phyloP scores from a whole-genome alignment of 148 eudicot genomes.

The Bassia scoparia region DNA sequence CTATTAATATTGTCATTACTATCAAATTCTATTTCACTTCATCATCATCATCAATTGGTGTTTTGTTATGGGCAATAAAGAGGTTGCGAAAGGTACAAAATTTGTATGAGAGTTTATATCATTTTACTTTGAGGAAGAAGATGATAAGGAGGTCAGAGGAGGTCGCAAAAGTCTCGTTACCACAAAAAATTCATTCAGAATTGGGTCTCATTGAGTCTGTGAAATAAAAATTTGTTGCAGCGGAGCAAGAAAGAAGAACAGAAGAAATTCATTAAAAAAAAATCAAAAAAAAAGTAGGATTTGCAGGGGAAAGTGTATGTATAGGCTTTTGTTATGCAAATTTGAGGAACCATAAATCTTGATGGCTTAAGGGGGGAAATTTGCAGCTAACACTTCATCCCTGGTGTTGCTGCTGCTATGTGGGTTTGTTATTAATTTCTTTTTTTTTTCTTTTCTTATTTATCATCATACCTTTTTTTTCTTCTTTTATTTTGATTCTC shows the following conservation, averaged over 20 bases:
- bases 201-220: slow-evolving; percentile 28
- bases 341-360: slow-evolving; percentile 33
- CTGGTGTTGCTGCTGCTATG: slow-evolving; percentile 38
- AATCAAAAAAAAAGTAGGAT: slow-evolving; percentile 33
- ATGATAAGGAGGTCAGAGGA: slow-evolving; percentile 8
- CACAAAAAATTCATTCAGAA: slow-evolving; percentile 25
- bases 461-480: slow-evolving; percentile 37
- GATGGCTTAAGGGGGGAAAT: slow-evolving; percentile 17
- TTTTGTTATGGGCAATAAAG: slow-evolving; percentile 20
- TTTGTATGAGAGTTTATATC: neutral
- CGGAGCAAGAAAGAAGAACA: slow-evolving; percentile 6
- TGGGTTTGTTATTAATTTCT: slow-evolving; percentile 40
- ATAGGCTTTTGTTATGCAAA: slow-evolving; percentile 32
- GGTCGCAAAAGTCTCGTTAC: slow-evolving; percentile 28
- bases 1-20: neutral
- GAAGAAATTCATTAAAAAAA: slow-evolving; percentile 24
- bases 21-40: neutral
- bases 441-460: slow-evolving; percentile 14
- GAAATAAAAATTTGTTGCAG: slow-evolving; percentile 26
- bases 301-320: slow-evolving; percentile 59
- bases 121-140: neutral
- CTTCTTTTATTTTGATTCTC: slow-evolving; percentile 28
- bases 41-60: slow-evolving; percentile 19
- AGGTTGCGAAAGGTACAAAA: neutral
- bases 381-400: slow-evolving; percentile 38